Evolutionary conservation across 1,284 basidiomycete species (phyloP), one percentile per base, ranked within the genome.

Genomic region (Cutaneotrichosporon sp.): DNA sequence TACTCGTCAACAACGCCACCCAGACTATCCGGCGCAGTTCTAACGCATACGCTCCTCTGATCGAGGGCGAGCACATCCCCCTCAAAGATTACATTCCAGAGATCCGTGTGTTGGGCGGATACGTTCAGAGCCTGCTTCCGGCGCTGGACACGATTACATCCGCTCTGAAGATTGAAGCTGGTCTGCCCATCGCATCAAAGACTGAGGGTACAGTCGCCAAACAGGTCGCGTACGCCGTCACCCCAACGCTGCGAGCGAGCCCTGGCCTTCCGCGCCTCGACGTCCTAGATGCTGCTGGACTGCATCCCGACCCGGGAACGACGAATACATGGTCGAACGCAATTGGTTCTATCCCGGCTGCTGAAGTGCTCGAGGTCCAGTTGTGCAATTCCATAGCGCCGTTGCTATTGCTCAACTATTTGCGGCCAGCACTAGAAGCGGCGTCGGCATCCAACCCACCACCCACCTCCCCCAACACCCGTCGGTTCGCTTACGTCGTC

Each of bases 1-100:
- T 57, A 4, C 38, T 57, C 13, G 36, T 57, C 38, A 57, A 57
- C 40, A 57, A 57, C 18, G 56, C 56, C n/a, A 38, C 56, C 22
- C 56, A 57, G 40, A 57, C 56, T 14, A 31, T 57, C 10, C 56
- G 38, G 11, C 38, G 56, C n/a, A 40, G 34, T 4, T 7, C 38
- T 4, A 22, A 31, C 10, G 56, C 56, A 11, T 57, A 57, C 38
- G 36, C 38, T 4, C 38, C 56, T 4, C 21, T 57, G n/a, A 7
- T 57, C n/a, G 22, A 21, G 8, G 56, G 18, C 22, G 56, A 57
- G 22, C 16, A 42, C 14, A n/a, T 42, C n/a, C 38, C 56, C 2
- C 36, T 38, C 4, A n/a, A n/a, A n/a, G n/a, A n/a, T n/a, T n/a
- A n/a, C n/a, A n/a, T n/a, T n/a, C n/a, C n/a, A n/a, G n/a, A n/a